Base-by-base conservation (phyloP, 1,139 yeast genomes). In the Yamadazyma epiphylla region DNA sequence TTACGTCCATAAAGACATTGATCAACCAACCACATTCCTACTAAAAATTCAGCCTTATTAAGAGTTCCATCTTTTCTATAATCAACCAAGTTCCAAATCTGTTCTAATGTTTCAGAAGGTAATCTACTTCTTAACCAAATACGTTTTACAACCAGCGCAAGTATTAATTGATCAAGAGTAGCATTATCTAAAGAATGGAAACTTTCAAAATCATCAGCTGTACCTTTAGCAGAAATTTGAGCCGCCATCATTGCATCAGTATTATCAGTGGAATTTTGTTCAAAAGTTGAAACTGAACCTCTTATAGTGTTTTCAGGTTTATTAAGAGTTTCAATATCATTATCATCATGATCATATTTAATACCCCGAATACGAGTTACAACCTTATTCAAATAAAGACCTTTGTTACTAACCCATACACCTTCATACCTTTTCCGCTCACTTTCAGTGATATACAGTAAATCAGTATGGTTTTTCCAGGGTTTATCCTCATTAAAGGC, bases 1-100 rank as follows among this genome's bases (percentile, higher is more conserved):
- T 91, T 91, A 22, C 95, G 68, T 0, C 97, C 97, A 51, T 89
- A 91, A n/a, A 89, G 64, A 49, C 95, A 85, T 54, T 89, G 97
- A 55, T 89, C 97, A 1, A 89, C 91, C 5, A 87, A 59, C 97
- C 97, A 89, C 86, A 84, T 87, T 0, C 96, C 98, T 10, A 88
- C 94, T 24, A 89, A 60, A 48, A 91, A 91, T 41, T 89, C 89
- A 27, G 78, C 80, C 38, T 85, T 75, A 46, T 82, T 85, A 31
- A 89, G 61, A 0, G 87, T 76, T 0, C 95, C 94, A 53, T 85
- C 94, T 28, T 64, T 63, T 42, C 89, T 63, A 28, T 73, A 71
- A 50, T 88, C 96, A 12, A 88, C 94, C 31, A 88, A 61, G 26
- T 76, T 71, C 88, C 96, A 91, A 15, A 91, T 80, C 28, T 74